Conservation (phyloP, 176 grass and related monocot genomes). For the Hsuehochloa calcarea region DNA sequence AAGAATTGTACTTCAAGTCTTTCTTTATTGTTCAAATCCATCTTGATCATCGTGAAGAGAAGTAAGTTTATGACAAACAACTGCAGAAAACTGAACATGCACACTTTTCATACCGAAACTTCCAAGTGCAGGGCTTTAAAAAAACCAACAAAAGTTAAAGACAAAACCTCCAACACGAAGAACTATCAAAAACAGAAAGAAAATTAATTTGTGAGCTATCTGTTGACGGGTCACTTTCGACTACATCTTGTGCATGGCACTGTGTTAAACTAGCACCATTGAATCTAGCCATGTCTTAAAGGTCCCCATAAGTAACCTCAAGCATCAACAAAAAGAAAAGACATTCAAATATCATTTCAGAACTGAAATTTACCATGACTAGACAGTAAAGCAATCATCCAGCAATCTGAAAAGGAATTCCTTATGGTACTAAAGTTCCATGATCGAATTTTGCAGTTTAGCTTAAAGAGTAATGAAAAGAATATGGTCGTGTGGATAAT, state of each 20-base stretch:
- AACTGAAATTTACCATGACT: conserved; percentile 3
- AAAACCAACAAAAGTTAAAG: conserved; percentile 10
- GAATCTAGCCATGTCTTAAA: not conserved
- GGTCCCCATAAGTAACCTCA: not conserved
- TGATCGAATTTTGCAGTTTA: not conserved
- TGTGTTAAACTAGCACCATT: conserved; percentile 29
- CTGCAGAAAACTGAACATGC: not conserved
- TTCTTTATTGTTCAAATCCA: conserved; percentile 23
- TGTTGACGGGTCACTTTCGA: conserved; percentile 10
- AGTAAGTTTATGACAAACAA: conserved; percentile 9
- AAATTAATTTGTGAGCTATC: not conserved
- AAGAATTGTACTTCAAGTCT: conserved; percentile 7
- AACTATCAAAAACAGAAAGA: conserved; percentile 4
- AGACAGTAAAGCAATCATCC: not conserved
- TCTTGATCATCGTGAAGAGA: conserved; percentile 1
- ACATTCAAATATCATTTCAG: not conserved
- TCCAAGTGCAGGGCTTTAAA: not conserved
- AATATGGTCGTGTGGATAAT: not conserved
- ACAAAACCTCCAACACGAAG: not conserved
- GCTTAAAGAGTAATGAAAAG: not conserved
- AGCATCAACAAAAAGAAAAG: not conserved
- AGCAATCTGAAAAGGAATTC: not conserved
- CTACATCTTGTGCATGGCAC: conserved; percentile 36
- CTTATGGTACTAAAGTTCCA: not conserved
- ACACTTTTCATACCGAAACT: not conserved